A percentile compares a stretch with the other conserved stretches of the same genome.
phyloP scores from a whole-genome alignment of 2,329 filamentous ascomycete genomes.

The Atkinsonella texensis region DNA sequence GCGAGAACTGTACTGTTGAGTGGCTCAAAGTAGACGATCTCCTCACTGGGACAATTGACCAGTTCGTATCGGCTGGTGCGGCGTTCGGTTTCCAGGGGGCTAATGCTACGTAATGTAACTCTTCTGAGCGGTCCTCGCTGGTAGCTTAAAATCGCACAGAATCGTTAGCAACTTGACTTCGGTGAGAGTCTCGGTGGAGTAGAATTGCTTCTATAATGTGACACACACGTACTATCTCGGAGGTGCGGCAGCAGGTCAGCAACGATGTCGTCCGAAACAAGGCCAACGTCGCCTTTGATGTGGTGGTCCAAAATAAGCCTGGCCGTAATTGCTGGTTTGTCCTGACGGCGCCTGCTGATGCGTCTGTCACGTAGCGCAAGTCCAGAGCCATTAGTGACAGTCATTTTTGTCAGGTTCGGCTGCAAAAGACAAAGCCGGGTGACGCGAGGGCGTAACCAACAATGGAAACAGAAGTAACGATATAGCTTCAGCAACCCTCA shows the following conservation, averaged over 20 bases:
- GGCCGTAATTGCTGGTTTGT: conserved; percentile 68
- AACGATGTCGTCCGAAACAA: conserved; percentile 79
- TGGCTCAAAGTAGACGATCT: conserved; percentile 53
- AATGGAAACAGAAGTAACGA: background rate
- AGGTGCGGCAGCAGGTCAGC: conserved; percentile 63
- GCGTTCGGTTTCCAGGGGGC: conserved; percentile 57
- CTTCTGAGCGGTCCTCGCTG: conserved; percentile 24
- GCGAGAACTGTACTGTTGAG: conserved; percentile 69
- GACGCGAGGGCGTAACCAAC: background rate
- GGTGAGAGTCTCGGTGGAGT: background rate
- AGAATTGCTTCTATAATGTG: background rate
- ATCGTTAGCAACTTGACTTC: background rate
- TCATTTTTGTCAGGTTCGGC: conserved; percentile 12
- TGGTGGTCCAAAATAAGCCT: conserved; percentile 75
- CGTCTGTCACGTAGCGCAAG: conserved; percentile 23
- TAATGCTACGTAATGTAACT: conserved; percentile 55
- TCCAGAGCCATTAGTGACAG: conserved; percentile 17
- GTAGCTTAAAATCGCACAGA: conserved; percentile 11
- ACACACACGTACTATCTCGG: conserved; percentile 33
- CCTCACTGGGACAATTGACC: conserved; percentile 75
- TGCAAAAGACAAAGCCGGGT: background rate
- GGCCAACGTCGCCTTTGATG: conserved; percentile 72
- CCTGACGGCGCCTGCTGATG: conserved; percentile 43
- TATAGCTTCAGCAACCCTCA: too few relatives aligned
- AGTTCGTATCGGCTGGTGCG: conserved; percentile 50